Base-by-base conservation (phyloP, 768 basidiomycete genomes). In the Mycena galericulata region DNA sequence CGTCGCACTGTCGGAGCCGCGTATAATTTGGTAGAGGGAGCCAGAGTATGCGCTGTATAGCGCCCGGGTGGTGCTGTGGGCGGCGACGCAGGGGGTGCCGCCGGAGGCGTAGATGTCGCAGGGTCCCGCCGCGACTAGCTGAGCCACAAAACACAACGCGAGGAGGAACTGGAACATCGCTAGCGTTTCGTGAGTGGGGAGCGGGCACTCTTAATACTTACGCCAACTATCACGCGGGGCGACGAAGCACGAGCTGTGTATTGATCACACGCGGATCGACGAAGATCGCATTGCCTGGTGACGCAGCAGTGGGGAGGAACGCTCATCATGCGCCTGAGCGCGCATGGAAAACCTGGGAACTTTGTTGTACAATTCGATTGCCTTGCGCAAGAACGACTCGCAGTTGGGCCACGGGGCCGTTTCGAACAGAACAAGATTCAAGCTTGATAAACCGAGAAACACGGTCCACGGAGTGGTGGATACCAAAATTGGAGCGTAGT, bases 1-100 rank as follows among this genome's bases (percentile, higher is more conserved):
- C 32, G 62, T 64, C 26, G 63, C 56, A 54, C 45, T 36, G 69
- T 70, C 64, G 34, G 69, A 70, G 51, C 58, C 51, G 24, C 69
- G 69, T 56, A 20, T 32, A 32, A 70, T 43, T 51, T 70, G 68
- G 68, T 70, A 70, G 49, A 70, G 58, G 18, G 56, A 22, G 27
- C 68, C 63, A 41, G 45, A 56, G 57, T 49, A 69, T 22, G 68
- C 53, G n/a, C n/a, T n/a, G n/a, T n/a, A n/a, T n/a, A n/a, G n/a
- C n/a, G n/a, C n/a, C n/a, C n/a, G n/a, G n/a, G n/a, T n/a, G n/a
- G n/a, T n/a, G n/a, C n/a, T n/a, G n/a, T n/a, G n/a, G n/a, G n/a
- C n/a, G n/a, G n/a, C 50, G 45, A 46, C 45, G 45, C 45, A 46
- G n/a, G 45, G 45, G 24, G 20, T 46, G 45, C 45, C 45, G n/a